Evolutionary conservation across 2,329 filamentous ascomycete genomes (phyloP), one percentile per base, ranked within the genome.

Genomic region (Alternaria longipes): DNA sequence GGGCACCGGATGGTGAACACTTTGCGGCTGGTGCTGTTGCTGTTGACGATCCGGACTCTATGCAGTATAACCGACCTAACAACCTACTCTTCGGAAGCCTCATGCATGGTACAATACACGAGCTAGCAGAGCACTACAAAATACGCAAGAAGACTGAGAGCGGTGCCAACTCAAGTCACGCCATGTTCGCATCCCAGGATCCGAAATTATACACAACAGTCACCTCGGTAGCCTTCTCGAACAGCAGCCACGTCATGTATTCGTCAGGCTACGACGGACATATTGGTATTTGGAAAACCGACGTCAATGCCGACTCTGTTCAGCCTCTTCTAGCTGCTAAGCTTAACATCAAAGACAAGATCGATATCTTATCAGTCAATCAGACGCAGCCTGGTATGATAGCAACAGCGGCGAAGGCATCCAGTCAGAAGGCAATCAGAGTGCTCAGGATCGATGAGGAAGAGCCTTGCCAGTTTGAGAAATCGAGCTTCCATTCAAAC

Each of bases 11-110:
- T 70, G 84, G 86, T 3, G 80, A 80, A 3, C 77, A 68, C 4
- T 89, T 89, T 67, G 86, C 84, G 28, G 85, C 84, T 9, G 87
- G 86, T 2, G 84, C 86, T 5, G 83, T 86, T 6, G 84, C 86
- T 30, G 82, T 86, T 5, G 82, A 82, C 4, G 86, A 89, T 64
- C 72, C 79, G 3, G 77, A 82, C 46, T 85, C 83, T n/a, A 85
- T 87, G 82, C 83, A 86, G 41, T 89, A 89, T 68, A 89, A 89
- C 59, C 78, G 84, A 40, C 78, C 81, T 0, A 84, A 86, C 60
- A 89, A 89, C 65, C 76, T 89, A 1, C 68, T 89, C 1, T 71
- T 86, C 36, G 87, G 87, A 1, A 78, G 86, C 61, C 63, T 82
- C 3, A 63, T 70, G 1, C 66, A 68, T 1, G 81, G 80, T 20